phyloP scores from a whole-genome alignment of 306 rosid species.

The Astragalus membranaceus region DNA sequence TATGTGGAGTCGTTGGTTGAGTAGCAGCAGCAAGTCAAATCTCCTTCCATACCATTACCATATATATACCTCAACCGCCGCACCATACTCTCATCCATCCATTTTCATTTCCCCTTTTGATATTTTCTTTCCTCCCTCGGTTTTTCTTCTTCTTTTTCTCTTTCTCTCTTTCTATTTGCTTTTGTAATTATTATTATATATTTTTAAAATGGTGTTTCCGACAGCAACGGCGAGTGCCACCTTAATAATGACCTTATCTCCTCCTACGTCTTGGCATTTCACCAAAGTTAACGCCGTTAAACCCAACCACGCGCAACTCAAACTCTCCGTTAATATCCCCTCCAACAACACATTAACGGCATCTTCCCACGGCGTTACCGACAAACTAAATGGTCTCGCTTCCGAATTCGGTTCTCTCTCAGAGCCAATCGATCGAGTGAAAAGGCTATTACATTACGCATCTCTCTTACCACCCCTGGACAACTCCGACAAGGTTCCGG shows the following conservation, averaged over 20 bases:
- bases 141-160: too few species aligned
- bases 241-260: background rate
- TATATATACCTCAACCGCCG: too few species aligned
- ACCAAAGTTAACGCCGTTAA: background rate
- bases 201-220: background rate
- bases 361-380: background rate
- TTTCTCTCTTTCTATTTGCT: background rate
- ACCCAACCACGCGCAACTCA: background rate
- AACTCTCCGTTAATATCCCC: background rate
- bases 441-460: constrained; percentile 62
- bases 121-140: too few species aligned
- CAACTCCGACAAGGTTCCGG: constrained; percentile 27
- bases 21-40: too few species aligned
- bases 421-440: constrained; percentile 73
- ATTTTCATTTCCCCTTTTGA: too few species aligned
- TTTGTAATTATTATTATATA: background rate
- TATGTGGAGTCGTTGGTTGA: too few species aligned
- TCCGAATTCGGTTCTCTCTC: constrained; percentile 48
- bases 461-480: constrained; percentile 36
- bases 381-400: constrained; percentile 22
- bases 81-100: too few species aligned
- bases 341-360: background rate
- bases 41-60: too few species aligned
- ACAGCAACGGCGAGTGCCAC: background rate
- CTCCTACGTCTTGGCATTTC: background rate